Conservation (phyloP, 2,329 filamentous ascomycete genomes). For the Podosphaera leucotricha region DNA sequence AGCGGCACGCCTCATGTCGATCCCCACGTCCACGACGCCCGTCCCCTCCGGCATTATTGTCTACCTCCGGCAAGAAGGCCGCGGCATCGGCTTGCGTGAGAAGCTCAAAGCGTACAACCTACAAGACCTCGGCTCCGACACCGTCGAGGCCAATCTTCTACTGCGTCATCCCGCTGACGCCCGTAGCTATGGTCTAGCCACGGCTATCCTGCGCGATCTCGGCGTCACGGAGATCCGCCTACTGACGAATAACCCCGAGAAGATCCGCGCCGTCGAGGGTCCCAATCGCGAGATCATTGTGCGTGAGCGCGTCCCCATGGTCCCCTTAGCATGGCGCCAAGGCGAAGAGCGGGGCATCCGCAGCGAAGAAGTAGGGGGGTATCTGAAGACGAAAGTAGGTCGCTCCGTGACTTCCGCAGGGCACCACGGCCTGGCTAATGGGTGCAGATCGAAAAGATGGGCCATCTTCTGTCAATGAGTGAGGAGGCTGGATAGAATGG, state of each 20-base stretch:
- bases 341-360: slow-evolving; percentile 53
- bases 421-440: background rate
- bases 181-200: slow-evolving; percentile 84
- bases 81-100: slow-evolving; percentile 81
- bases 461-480: slow-evolving; percentile 45
- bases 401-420: background rate
- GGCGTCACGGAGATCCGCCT: slow-evolving; percentile 57
- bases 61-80: slow-evolving; percentile 85
- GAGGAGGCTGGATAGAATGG: background rate
- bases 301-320: slow-evolving; percentile 79
- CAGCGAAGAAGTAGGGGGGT: slow-evolving; percentile 77
- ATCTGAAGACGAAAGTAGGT: slow-evolving; percentile 78
- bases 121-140: slow-evolving; percentile 91
- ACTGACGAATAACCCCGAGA: slow-evolving; percentile 93
- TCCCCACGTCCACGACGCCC: slow-evolving; percentile 21
- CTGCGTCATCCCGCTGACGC: slow-evolving; percentile 86
- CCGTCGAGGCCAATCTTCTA: slow-evolving; percentile 82
- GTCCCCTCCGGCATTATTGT: slow-evolving; percentile 51
- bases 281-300: slow-evolving; percentile 73
- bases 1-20: slow-evolving; percentile 65
- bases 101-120: slow-evolving; percentile 97
- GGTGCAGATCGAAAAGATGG: slow-evolving; percentile 61
- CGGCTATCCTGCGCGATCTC: slow-evolving; percentile 75
- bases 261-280: slow-evolving; percentile 82
- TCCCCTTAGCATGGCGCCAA: slow-evolving; percentile 58